Evolutionary conservation across 257 asterid genomes (phyloP).

Genomic region (Misopates orontium): DNA sequence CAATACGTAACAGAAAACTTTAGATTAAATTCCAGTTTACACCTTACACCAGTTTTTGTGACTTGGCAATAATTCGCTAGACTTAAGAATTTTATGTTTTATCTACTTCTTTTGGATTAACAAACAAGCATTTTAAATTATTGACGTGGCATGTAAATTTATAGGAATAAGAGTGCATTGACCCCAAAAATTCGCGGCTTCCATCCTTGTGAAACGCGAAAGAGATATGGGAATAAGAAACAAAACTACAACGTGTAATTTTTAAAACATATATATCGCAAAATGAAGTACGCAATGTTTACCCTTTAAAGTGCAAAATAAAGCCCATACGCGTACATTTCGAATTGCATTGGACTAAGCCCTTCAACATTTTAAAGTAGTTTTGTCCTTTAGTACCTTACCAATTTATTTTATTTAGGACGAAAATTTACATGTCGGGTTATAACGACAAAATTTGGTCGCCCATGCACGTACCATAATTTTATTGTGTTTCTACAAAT

Average conservation of each 20-base stretch:
- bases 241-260: neutral
- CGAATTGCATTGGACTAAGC: too few species aligned
- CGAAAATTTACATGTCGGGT: neutral
- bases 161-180: constrained; percentile 36
- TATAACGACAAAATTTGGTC: constrained; percentile 10
- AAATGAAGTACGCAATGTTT: neutral
- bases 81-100: too few species aligned
- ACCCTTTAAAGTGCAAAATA: constrained; percentile 13
- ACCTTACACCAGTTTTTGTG: too few species aligned
- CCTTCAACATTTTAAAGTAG: neutral
- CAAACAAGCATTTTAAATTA: constrained; percentile 26
- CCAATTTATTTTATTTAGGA: constrained; percentile 2
- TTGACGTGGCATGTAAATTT: constrained; percentile 28
- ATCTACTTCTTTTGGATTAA: too few species aligned
- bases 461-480: constrained; percentile 14
- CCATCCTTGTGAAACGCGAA: constrained; percentile 33
- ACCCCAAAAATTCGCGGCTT: constrained; percentile 39
- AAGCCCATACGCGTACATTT: too few species aligned
- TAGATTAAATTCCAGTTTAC: too few species aligned
- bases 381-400: constrained; percentile 19
- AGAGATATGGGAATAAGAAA: constrained; percentile 3
- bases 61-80: too few species aligned
- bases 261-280: constrained; percentile 7
- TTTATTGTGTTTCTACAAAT: neutral
- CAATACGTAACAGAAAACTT: too few species aligned